phyloP scores from a whole-genome alignment of 805 yeast genomes.

The Saccharomycopsis fermentans region DNA sequence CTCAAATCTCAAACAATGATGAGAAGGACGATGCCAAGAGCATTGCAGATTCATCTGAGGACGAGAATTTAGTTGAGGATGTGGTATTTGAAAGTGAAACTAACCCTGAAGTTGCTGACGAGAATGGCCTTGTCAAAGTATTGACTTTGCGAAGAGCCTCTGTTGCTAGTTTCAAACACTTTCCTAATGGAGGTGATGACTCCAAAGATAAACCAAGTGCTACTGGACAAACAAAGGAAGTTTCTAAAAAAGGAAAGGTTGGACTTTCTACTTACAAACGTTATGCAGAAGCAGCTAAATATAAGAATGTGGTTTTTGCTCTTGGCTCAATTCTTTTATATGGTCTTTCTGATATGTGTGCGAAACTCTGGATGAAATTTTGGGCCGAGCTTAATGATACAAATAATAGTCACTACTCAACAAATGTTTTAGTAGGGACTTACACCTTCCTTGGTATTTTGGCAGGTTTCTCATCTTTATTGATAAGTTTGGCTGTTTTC shows the following conservation, averaged over 20 bases:
- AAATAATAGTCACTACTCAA: constrained; percentile 18
- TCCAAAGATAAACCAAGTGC: constrained; percentile 22
- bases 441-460: constrained; percentile 48
- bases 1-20: constrained; percentile 11
- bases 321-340: constrained; percentile 29
- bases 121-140: constrained; percentile 3
- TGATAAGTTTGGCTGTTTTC: constrained; percentile 40
- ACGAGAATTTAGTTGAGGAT: constrained; percentile 11
- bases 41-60: constrained; percentile 22
- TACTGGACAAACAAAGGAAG: constrained; percentile 41
- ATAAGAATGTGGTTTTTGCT: constrained; percentile 34
- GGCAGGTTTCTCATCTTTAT: constrained; percentile 37
- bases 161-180: constrained; percentile 45
- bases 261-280: constrained; percentile 40
- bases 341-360: constrained; percentile 31
- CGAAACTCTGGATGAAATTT: constrained; percentile 55
- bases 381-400: constrained; percentile 53
- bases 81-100: constrained; percentile 12
- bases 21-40: constrained; percentile 23
- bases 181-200: constrained; percentile 20
- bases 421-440: constrained; percentile 33
- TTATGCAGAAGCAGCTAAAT: constrained; percentile 52
- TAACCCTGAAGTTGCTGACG: constrained; percentile 12
- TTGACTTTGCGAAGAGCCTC: constrained; percentile 48
- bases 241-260: constrained; percentile 52